Evolutionary conservation across 768 basidiomycete species (phyloP), one percentile per base, ranked within the genome.

Genomic region (Melanogaster broomeanus): DNA sequence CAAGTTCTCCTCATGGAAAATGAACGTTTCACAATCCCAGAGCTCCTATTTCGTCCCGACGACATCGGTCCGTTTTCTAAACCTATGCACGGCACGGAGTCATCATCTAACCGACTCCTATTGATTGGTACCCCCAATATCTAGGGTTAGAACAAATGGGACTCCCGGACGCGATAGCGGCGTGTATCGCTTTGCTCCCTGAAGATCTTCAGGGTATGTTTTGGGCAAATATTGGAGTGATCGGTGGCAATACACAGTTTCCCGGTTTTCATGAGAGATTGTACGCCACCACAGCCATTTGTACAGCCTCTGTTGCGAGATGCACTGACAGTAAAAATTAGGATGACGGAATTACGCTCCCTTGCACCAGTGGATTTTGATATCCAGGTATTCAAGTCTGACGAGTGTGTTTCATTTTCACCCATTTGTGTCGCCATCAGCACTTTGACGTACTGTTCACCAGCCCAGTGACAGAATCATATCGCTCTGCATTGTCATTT

Each of bases 21-120:
- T 66, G 95, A 98, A 71, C 81, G 93, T 21, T 97, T 98, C 70
- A 75, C 84, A 3, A 88, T 96, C 2, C 94, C 95, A n/a, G 95
- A 98, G 68, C 72, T 95, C 48, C 72, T 98, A 49, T 98, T 97
- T 71, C 83, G 82, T 35, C 95, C 95, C 45, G 84, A 87, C 63
- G 90, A 93, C 63, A 90, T 97, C 63, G 93, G 94, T 89, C 60
- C 48, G 81, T 72, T 37, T 33, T 53, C 38, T 28, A 58, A 42
- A 51, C 47, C 34, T 42, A 53, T 39, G 47, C 45, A 51, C 44
- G 48, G 45, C 44, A 42, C 48, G 22, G 56, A 43, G 48, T 49
- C 31, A 52, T 54, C 48, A 18, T 50, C 40, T 38, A 41, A 51
- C 41, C 18, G 13, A 45, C 27, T 45, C 44, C 56, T 44, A 35